Percentiles rank a stretch among this genome's conserved stretches.
Evolutionary conservation across 805 yeast species (phyloP).

Genomic region (Lipomyces sp.): DNA sequence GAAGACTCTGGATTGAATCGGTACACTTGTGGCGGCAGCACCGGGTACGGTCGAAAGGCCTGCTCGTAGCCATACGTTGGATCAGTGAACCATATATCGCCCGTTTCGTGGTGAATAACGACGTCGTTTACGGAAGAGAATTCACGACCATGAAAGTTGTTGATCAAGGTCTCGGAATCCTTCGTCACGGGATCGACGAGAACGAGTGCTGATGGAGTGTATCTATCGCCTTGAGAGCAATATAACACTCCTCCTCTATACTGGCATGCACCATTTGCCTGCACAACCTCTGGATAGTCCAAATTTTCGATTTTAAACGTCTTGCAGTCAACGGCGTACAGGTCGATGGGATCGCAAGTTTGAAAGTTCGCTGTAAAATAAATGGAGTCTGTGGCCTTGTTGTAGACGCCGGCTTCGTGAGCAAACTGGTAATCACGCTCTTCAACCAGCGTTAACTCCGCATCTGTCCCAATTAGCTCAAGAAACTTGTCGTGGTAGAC

Average conservation of each 20-base stretch:
- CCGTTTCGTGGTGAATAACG: slow-evolving; percentile 34
- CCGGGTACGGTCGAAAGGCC: slow-evolving; percentile 30
- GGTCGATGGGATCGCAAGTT: slow-evolving; percentile 25
- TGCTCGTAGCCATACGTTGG: slow-evolving; percentile 35
- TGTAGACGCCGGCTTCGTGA: slow-evolving; percentile 36
- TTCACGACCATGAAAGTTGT: slow-evolving; percentile 34
- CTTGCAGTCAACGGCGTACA: slow-evolving; percentile 23
- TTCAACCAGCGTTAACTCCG: slow-evolving; percentile 20
- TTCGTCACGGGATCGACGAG: slow-evolving; percentile 25
- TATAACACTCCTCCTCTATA: slow-evolving; percentile 28
- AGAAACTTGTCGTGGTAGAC: slow-evolving; percentile 23
- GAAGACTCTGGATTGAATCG: slow-evolving; percentile 28
- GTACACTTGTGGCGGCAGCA: slow-evolving; percentile 30
- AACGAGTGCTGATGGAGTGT: slow-evolving; percentile 26
- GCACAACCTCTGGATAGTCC: slow-evolving; percentile 24
- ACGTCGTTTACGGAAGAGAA: slow-evolving; percentile 36
- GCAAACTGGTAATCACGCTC: slow-evolving; percentile 26
- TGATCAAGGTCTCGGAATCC: slow-evolving; percentile 19
- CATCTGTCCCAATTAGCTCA: slow-evolving; percentile 15
- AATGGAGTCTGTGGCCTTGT: slow-evolving; percentile 27
- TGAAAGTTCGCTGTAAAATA: slow-evolving; percentile 35
- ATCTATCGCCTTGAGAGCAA: slow-evolving; percentile 30
- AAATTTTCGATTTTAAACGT: slow-evolving; percentile 18
- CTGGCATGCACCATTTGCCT: slow-evolving; percentile 34
- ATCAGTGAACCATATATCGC: slow-evolving; percentile 36